Conservation (phyloP, 306 rosid genomes). For the Canavalia ensiformis region DNA sequence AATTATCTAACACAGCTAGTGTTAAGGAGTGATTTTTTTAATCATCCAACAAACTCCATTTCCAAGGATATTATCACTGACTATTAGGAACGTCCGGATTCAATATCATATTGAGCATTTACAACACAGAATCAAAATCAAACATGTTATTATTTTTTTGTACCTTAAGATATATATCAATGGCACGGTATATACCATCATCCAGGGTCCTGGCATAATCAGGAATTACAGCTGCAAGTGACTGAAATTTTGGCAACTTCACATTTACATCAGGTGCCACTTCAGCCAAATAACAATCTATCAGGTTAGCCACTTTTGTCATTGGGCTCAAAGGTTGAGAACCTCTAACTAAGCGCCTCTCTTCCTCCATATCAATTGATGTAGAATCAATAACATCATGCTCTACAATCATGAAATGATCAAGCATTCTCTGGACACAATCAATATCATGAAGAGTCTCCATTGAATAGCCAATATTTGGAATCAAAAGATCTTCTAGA, state of each 20-base stretch:
- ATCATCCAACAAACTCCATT: conserved; percentile 15
- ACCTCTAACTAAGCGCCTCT: conserved; percentile 58
- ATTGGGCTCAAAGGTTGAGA: conserved; percentile 63
- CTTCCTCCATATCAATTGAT: conserved; percentile 63
- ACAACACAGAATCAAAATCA: conserved; percentile 7
- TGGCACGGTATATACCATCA: conserved; percentile 88
- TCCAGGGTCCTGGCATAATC: conserved; percentile 80
- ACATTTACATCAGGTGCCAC: conserved; percentile 90
- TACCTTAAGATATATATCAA: conserved; percentile 94
- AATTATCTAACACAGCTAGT: neutral
- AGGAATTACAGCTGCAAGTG: conserved; percentile 83
- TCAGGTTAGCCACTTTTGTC: conserved; percentile 77
- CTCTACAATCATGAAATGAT: conserved; percentile 75
- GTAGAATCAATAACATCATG: conserved; percentile 56
- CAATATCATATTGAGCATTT: neutral
- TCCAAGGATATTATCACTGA: conserved; percentile 15
- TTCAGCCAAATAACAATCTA: conserved; percentile 88
- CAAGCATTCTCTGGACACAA: conserved; percentile 88
- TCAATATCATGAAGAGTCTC: conserved; percentile 91
- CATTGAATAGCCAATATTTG: conserved; percentile 75
- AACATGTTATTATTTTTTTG: neutral
- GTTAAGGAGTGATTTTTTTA: neutral
- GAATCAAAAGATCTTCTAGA: conserved; percentile 86
- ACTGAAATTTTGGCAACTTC: conserved; percentile 73
- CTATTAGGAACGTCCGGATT: neutral